Evolutionary conservation across 2,329 filamentous ascomycete species (phyloP).

Genomic region (Achaetomium macrosporum): DNA sequence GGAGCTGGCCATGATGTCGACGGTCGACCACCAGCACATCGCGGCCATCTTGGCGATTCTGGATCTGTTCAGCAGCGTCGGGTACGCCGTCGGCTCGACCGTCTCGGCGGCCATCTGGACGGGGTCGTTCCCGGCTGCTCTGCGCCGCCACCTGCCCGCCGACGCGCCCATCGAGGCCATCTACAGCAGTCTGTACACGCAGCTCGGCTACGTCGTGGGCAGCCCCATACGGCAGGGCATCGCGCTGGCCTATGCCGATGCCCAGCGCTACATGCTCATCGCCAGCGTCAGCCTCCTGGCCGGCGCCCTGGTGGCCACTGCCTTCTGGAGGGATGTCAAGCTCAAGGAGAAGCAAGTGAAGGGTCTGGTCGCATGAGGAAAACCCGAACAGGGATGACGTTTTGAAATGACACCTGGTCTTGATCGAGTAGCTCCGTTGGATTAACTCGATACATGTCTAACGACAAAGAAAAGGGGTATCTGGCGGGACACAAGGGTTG

Average conservation of each 20-base stretch:
- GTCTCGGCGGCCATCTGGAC: conserved; percentile 36
- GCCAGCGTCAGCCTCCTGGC: conserved; percentile 15
- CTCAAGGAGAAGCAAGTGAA: conserved; percentile 31
- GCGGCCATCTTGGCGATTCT: conserved; percentile 36
- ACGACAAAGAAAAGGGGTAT: not conserved
- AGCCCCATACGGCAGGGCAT: conserved; percentile 31
- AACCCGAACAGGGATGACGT: too few species aligned
- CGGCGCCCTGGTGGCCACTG: conserved; percentile 28
- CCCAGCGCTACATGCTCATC: conserved; percentile 34
- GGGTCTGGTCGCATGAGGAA: conserved; percentile 17
- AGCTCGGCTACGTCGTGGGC: conserved; percentile 32
- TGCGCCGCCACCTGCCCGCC: conserved; percentile 24
- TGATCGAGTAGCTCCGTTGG: too few species aligned
- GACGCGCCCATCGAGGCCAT: conserved; percentile 29
- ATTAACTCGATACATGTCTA: too few species aligned
- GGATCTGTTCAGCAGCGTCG: conserved; percentile 31
- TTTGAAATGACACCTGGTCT: not conserved
- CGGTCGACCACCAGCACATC: conserved; percentile 27
- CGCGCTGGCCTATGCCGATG: conserved; percentile 31
- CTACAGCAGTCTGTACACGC: conserved; percentile 30
- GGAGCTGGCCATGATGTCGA: conserved; percentile 45
- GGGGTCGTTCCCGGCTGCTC: conserved; percentile 22
- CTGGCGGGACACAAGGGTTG: not conserved
- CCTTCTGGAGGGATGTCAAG: conserved; percentile 30
- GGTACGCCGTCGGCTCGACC: conserved; percentile 32